Evolutionary conservation across 129 eudicot genomes (phyloP).

Genomic region (Ambrosia trifida): DNA sequence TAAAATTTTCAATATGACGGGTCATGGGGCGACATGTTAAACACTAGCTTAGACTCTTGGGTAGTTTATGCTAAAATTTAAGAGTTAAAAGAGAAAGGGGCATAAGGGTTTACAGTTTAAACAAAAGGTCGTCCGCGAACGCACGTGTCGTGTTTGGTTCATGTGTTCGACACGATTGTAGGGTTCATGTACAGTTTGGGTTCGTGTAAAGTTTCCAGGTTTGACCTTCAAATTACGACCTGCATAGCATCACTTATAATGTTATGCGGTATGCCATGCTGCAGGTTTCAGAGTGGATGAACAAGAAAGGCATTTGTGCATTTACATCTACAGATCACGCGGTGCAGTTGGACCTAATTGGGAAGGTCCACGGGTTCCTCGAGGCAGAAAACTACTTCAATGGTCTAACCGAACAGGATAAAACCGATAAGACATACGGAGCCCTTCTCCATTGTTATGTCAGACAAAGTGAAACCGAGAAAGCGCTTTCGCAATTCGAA

Average conservation of each 20-base stretch:
- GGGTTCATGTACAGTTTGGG: not conserved
- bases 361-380: conserved; percentile 67
- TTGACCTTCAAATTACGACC: not conserved
- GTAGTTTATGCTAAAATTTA: no score
- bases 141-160: not conserved
- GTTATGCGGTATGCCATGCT: not conserved
- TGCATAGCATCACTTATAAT: not conserved
- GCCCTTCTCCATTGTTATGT: conserved; percentile 91
- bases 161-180: not conserved
- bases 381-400: conserved; percentile 76
- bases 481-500: conserved; percentile 56
- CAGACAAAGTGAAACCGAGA: conserved; percentile 66
- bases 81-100: no score
- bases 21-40: no score
- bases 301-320: conserved; percentile 40
- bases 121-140: no score
- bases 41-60: no score
- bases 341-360: conserved; percentile 73
- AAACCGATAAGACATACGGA: conserved; percentile 69
- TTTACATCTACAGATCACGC: conserved; percentile 73
- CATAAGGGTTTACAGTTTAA: no score
- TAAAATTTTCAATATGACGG: not conserved
- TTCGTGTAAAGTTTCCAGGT: not conserved
- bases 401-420: conserved; percentile 51
- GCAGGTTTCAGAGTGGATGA: conserved; percentile 83